A percentile compares a stretch with the other conserved stretches of the same genome.
phyloP scores from a whole-genome alignment of 352 stramenopile species.

The Pythium brachiatum region DNA sequence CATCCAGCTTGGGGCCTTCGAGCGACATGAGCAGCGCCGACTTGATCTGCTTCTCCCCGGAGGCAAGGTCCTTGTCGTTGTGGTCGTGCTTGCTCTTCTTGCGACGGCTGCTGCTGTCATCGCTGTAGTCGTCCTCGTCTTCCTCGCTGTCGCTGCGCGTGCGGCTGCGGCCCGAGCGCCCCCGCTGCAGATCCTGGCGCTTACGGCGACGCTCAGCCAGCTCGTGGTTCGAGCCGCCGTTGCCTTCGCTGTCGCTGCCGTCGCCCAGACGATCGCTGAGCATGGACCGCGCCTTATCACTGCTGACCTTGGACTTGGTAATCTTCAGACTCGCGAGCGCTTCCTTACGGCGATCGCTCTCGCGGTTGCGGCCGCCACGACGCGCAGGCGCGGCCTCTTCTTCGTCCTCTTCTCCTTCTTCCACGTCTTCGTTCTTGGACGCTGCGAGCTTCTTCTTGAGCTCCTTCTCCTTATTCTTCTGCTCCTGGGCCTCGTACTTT shows the following conservation, averaged over 20 bases:
- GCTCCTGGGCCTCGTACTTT: conserved; percentile 82
- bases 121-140: conserved; percentile 36
- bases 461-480: conserved; percentile 79
- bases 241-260: conserved; percentile 46
- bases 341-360: conserved; percentile 77
- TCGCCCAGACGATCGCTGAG: conserved; percentile 71
- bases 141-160: conserved; percentile 41
- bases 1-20: conserved; percentile 40
- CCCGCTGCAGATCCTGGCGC: conserved; percentile 70
- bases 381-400: conserved; percentile 45
- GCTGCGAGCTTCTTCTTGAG: conserved; percentile 78
- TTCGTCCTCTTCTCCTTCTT: conserved; percentile 44
- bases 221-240: conserved; percentile 38
- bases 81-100: conserved; percentile 26
- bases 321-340: conserved; percentile 75
- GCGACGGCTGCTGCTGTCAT: conserved; percentile 23
- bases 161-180: conserved; percentile 26
- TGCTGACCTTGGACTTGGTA: conserved; percentile 59
- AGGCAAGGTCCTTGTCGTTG: conserved; percentile 16
- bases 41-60: conserved; percentile 25
- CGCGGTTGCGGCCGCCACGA: conserved; percentile 52
- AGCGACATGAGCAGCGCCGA: conserved; percentile 30
- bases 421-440: conserved; percentile 41
- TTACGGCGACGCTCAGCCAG: conserved; percentile 74
- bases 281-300: conserved; percentile 73